These are phyloP conservation scores for Claviceps purpurea DNA, from an alignment of 2,329 filamentous ascomycete genomes.

Conservation along the genomic window DNA sequence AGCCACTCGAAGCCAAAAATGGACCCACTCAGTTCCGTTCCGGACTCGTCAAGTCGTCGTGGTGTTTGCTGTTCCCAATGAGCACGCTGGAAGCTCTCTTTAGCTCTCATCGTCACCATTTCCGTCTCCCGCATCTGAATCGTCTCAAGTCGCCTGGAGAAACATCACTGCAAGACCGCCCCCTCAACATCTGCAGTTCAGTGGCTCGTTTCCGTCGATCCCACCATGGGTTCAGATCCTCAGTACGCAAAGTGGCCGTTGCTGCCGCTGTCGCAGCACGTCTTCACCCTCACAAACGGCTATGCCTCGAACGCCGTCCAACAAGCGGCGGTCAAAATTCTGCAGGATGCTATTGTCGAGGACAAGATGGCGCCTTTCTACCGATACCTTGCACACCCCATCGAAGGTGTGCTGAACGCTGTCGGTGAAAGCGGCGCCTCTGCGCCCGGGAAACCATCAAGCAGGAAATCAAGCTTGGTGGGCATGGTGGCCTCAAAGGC, in stretches of 20 bases:
- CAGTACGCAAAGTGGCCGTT: conserved; percentile 78
- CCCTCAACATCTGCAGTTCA: conserved; percentile 5
- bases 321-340: conserved; percentile 55
- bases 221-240: conserved; percentile 58
- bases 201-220: conserved; percentile 13
- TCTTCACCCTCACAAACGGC: conserved; percentile 76
- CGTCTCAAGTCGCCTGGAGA: neutral
- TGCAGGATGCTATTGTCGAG: conserved; percentile 72
- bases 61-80: neutral
- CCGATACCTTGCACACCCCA: conserved; percentile 68
- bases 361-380: conserved; percentile 84
- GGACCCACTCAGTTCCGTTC: conserved; percentile 8
- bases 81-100: conserved; percentile 6
- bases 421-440: conserved; percentile 48
- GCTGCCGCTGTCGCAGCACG: conserved; percentile 69
- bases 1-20: too few relatives aligned
- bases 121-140: neutral
- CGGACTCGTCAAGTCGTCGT: neutral
- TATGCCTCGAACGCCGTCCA: conserved; percentile 53
- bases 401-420: conserved; percentile 69
- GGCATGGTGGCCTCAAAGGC: conserved; percentile 65
- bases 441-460: conserved; percentile 42
- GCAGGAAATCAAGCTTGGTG: conserved; percentile 55
- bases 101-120: conserved; percentile 4
- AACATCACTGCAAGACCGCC: neutral